Conservation (phyloP, 164 flowering plant genomes). For the Malania oleifera region DNA sequence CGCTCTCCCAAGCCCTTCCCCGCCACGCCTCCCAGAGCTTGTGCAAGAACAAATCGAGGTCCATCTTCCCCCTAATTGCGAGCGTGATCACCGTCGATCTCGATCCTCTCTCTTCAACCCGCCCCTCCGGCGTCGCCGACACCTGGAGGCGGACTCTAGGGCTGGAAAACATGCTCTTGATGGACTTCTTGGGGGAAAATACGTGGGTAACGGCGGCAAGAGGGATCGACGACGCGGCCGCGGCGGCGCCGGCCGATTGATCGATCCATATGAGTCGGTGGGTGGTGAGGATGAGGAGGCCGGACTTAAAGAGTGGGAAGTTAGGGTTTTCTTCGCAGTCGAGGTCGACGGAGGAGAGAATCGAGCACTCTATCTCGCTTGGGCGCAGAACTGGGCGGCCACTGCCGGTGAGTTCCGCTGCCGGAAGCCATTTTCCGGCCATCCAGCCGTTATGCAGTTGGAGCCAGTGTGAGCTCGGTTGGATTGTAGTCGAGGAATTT, state of each 20-base stretch:
- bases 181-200: constrained; percentile 57
- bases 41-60: constrained; percentile 50
- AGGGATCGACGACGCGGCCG: constrained; percentile 34
- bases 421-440: constrained; percentile 46
- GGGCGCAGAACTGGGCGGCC: constrained; percentile 67
- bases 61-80: constrained; percentile 69
- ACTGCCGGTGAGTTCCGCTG: constrained; percentile 56
- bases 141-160: constrained; percentile 72
- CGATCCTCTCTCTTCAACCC: constrained; percentile 13
- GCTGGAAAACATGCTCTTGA: constrained; percentile 72
- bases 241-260: constrained; percentile 6
- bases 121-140: constrained; percentile 21
- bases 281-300: constrained; percentile 67
- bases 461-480: no score
- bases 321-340: constrained; percentile 43
- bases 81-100: constrained; percentile 45
- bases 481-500: no score
- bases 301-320: constrained; percentile 55
- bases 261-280: constrained; percentile 71
- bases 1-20: constrained; percentile 67
- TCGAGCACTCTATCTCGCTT: constrained; percentile 63
- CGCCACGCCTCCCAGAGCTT: constrained; percentile 78
- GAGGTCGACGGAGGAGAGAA: constrained; percentile 66
- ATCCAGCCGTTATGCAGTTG: constrained; percentile 18
- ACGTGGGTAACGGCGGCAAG: constrained; percentile 58